Base-by-base conservation (phyloP, 331 rosid species). In the Stylosanthes scabra region DNA sequence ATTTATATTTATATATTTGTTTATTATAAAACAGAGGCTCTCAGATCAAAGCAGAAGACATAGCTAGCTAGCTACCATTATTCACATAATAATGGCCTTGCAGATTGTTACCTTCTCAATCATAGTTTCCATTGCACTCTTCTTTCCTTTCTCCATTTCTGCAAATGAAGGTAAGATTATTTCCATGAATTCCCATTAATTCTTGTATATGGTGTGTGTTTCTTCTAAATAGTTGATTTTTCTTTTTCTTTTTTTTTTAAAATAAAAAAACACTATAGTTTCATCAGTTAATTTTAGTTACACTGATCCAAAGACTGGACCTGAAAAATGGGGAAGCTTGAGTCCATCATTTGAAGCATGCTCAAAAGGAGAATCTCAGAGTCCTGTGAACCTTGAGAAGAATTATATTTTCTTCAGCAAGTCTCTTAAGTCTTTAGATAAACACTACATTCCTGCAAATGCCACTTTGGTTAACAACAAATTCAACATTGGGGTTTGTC, bases 241-340 rank as follows among this genome's bases (percentile, higher is more conserved):
- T 31, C 4, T 31, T 31, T 31, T 31, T 31, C 4, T 31, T 31
- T 31, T 31, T 31, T 31, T 31, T 31, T 31, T 31, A 1, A 31
- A 31, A 31, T 31, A 3, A 3, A 31, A 2, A 3, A 3, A 45
- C 57, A 20, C 28, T 11, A 46, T 52, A 45, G 77, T 34, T 59
- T 28, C 71, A 7, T 28, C 71, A 7, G 63, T 0, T 62, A 4
- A 59, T 49, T 94, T 94, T 74, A 65, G 86, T 6, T 94, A 94
- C 72, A 3, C 16, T 7, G 96, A 96, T 29, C 2, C 29, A 6
- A 37, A 34, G 6, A 34, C 72, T 59, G 97, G 99, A 2, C 97
- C 99, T n/a, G 25, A 34, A 5, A 59, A 75, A 3, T 91, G 99
- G 99, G 99, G 96, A 79, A 80, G 67, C n/a, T 45, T 94, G 73